phyloP scores from a whole-genome alignment of 2,329 filamentous ascomycete genomes.

The Reticulascus tulasneorum region DNA sequence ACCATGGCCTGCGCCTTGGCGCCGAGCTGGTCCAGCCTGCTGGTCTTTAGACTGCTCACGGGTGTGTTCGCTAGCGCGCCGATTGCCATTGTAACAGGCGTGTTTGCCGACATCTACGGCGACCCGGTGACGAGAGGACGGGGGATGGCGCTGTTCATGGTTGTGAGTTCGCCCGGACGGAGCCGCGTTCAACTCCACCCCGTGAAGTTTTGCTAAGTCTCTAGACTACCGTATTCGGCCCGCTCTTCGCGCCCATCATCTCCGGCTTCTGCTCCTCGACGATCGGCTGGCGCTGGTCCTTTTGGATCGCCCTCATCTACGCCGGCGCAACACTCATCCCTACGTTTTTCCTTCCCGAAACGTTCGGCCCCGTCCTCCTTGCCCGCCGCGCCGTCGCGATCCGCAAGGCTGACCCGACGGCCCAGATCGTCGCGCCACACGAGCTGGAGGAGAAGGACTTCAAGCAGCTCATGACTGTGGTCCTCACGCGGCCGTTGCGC shows the following conservation, averaged over 20 bases:
- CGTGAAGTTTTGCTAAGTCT: background rate
- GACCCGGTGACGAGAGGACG: slow-evolving; percentile 52
- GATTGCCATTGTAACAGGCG: slow-evolving; percentile 58
- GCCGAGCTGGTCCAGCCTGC: slow-evolving; percentile 47
- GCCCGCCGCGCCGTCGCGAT: slow-evolving; percentile 52
- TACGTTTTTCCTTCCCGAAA: slow-evolving; percentile 63
- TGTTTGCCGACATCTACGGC: slow-evolving; percentile 64
- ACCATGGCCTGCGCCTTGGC: slow-evolving; percentile 54
- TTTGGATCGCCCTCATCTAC: slow-evolving; percentile 67
- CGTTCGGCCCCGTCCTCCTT: slow-evolving; percentile 56
- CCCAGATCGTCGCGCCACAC: slow-evolving; percentile 52
- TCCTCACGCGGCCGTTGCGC: slow-evolving; percentile 65
- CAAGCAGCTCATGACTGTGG: slow-evolving; percentile 60
- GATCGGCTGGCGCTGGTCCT: slow-evolving; percentile 66
- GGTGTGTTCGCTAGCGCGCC: slow-evolving; percentile 54
- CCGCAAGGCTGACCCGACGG: slow-evolving; percentile 49
- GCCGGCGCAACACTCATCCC: slow-evolving; percentile 58
- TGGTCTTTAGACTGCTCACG: slow-evolving; percentile 51
- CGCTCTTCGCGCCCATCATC: slow-evolving; percentile 61
- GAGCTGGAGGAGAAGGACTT: slow-evolving; percentile 58
- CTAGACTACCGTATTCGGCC: slow-evolving; percentile 60
- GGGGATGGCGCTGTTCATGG: slow-evolving; percentile 62
- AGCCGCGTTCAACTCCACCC: background rate
- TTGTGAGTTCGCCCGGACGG: slow-evolving; percentile 34
- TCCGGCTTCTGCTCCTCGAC: slow-evolving; percentile 56